Evolutionary conservation across 225 moss, liverwort and hornwort genomes (phyloP).

Genomic region (Marchantia polymorpha): DNA sequence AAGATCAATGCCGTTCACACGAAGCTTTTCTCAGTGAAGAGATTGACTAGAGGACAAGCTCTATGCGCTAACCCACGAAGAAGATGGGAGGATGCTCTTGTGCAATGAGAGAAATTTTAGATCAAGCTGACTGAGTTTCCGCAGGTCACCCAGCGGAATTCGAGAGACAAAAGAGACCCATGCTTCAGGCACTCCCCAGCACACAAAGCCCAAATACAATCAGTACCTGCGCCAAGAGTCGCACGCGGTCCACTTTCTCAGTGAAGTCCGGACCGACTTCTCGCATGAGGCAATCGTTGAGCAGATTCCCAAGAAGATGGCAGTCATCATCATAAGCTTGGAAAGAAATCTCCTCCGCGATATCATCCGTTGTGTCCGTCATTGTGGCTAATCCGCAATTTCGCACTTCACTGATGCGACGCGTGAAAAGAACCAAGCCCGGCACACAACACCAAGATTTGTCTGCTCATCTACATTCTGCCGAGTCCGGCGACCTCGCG

Average conservation of each 20-base stretch:
- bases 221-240: constrained; percentile 59
- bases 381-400: constrained; percentile 24
- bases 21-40: background rate
- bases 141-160: background rate
- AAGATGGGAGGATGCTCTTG: background rate
- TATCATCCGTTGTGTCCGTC: constrained; percentile 86
- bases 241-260: constrained; percentile 76
- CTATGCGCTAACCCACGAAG: background rate
- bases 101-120: background rate
- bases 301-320: constrained; percentile 67
- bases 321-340: constrained; percentile 89
- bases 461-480: background rate
- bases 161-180: background rate
- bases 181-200: background rate
- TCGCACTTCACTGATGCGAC: background rate
- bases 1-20: background rate
- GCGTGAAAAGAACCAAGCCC: background rate
- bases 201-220: too few species aligned
- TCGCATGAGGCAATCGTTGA: constrained; percentile 71
- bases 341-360: constrained; percentile 85
- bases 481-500: background rate
- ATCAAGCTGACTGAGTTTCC: background rate
- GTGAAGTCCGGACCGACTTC: constrained; percentile 81
- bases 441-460: background rate
- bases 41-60: background rate